Base-by-base conservation (phyloP, 2,329 filamentous ascomycete species). In the Colletotrichum sp. region DNA sequence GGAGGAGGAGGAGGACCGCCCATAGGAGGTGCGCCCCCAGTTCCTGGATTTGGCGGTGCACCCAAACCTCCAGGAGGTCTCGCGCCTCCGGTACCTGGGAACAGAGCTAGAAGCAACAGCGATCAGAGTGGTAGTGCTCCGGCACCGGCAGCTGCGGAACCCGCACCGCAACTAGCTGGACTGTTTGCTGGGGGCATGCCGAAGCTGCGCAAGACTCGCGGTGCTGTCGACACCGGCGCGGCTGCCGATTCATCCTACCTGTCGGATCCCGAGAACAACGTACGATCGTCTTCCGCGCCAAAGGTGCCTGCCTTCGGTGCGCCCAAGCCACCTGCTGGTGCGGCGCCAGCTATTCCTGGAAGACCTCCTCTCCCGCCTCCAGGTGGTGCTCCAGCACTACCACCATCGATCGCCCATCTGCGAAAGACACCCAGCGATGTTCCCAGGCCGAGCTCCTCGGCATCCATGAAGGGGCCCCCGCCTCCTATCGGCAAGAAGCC, bases 131-230 rank as follows among this genome's bases (percentile, higher is more conserved):
- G 89, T 76, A 82, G 83, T 52, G 83, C 80, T 57, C 82, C 84
- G 5, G 83, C 82, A 15, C 79, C 85, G 22, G 80, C 82, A 24
- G 85, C 85, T 3, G 85, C 89, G 79, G 91, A 93, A 26, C 85
- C 92, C 24, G 92, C 95, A 64, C 95, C 96, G 13, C 96, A 98
- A 83, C 85, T 99, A 13, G 96, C 89, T 34, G 97, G 97, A 2
- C 85, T 99, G 30, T 98, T 99, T 82, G 95, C 95, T 2, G 96
- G 95, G 44, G 97, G 96, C 48, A 99, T 99, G 92, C 97, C 97
- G 4, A 99, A 98, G 86, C 84, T 99, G 81, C 95, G 95, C 84
- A 98, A 98, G 87, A 91, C 93, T 5, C 94, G 95, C 72, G 96
- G 95, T 64, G 94, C 94, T 52, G 88, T 96, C 75, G 91, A 95